These are phyloP conservation scores for Sclerotinia glacialis DNA, from an alignment of 2,329 filamentous ascomycete genomes.

Conservation along the genomic window DNA sequence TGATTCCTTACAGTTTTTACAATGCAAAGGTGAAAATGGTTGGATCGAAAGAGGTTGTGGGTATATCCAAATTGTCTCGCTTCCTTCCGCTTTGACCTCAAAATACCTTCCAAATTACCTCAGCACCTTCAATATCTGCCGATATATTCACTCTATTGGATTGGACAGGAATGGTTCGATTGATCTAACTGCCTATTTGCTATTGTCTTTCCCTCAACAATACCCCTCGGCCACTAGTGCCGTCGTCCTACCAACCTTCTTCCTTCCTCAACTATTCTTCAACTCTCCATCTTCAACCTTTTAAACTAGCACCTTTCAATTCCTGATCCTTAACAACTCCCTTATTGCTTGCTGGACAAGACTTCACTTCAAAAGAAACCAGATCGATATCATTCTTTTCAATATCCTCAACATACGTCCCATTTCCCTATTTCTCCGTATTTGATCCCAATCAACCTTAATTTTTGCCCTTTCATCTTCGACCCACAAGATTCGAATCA, in stretches of 20 bases:
- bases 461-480: conserved; percentile 9
- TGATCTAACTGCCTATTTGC: conserved; percentile 1
- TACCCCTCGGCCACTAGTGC: background rate
- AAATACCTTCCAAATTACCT: conserved; percentile 3
- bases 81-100: conserved; percentile 11
- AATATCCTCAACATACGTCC: conserved; percentile 17
- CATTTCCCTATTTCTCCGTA: conserved; percentile 5
- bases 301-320: conserved; percentile 9
- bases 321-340: conserved; percentile 7
- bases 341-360: conserved; percentile 19
- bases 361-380: background rate
- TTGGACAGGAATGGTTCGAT: conserved; percentile 5
- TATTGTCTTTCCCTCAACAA: conserved; percentile 15
- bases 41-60: background rate
- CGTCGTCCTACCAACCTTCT: background rate
- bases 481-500: conserved; percentile 16
- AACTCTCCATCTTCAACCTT: conserved; percentile 13
- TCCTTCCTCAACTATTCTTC: conserved; percentile 7
- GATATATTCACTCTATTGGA: conserved; percentile 13
- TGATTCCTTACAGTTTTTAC: background rate
- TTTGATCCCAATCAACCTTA: background rate
- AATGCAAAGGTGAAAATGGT: background rate
- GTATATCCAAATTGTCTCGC: conserved; percentile 9
- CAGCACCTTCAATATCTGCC: conserved; percentile 4
- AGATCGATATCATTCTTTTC: conserved; percentile 8